Evolutionary conservation across 805 yeast species (phyloP), one percentile per base, ranked within the genome.

Genomic region (Starmera quercuum): DNA sequence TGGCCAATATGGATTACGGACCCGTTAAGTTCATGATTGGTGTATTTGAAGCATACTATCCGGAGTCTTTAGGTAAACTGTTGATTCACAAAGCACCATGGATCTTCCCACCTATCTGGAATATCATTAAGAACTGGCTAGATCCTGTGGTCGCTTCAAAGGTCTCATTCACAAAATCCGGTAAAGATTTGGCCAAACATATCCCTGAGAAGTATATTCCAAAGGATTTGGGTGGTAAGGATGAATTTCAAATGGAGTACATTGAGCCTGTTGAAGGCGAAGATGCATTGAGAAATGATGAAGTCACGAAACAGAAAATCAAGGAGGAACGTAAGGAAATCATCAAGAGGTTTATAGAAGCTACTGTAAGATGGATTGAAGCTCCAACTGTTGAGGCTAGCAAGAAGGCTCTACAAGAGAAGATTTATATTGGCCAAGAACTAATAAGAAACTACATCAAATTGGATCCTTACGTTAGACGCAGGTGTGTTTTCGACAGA

Each of bases 131-230:
- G 58, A 78, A 80, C 47, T 90, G 97, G 97, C 66, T 90, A 37
- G 97, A 92, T 54, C 97, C 97, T 3, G 96, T 85, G 17, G 97
- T 90, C 35, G 95, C 96, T 0, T 70, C 90, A 18, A 90, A 90
- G 59, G 85, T 92, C 47, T 73, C 75, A 29, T 92, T 90, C 61
- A 83, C 95, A 17, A 81, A 83, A 51, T 66, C 66, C 43, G 54
- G 64, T 18, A 71, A 75, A 36, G 97, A 92, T 36, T 59, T 90
- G 47, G 65, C 63, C 30, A 68, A 80, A 45, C 75, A 64, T 54
- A 74, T 90, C 26, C 77, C 73, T 29, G 52, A 59, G 20, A 63
- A 73, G 19, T 65, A 73, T 47, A 68, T 92, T 41, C 88, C 95
- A 20, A 61, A 65, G 42, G 73, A 70, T 26, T 58, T 88, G 38